Percentiles rank a stretch among this genome's conserved stretches.
Conservation (phyloP, 257 asterid genomes). For the Linderniella brevidens region DNA sequence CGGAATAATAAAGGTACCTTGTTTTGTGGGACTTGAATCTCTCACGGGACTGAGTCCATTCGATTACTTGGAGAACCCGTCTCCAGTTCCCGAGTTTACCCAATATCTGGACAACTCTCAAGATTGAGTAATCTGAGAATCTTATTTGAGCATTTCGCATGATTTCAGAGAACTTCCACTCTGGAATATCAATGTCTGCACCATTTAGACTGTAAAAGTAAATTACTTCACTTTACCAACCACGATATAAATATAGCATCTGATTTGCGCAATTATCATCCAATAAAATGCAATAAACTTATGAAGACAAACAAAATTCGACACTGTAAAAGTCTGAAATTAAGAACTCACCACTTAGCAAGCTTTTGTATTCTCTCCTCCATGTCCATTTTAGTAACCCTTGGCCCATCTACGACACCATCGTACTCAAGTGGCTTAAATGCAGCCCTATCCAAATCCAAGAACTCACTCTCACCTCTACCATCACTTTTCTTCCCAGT, state of each 20-base stretch:
- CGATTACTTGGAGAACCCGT: constrained; percentile 85
- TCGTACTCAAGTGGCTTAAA: constrained; percentile 38
- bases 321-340: neutral
- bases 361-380: constrained; percentile 89
- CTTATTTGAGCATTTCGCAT: constrained; percentile 78
- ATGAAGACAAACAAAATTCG: too few species aligned
- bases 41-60: constrained; percentile 75
- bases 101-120: constrained; percentile 76
- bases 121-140: constrained; percentile 76
- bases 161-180: constrained; percentile 84
- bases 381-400: constrained; percentile 64
- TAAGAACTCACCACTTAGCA: constrained; percentile 54
- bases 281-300: too few species aligned
- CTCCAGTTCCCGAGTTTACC: constrained; percentile 89
- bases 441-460: constrained; percentile 56
- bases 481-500: constrained; percentile 9
- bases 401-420: constrained; percentile 30
- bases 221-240: constrained; percentile 34
- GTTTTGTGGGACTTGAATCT: constrained; percentile 74
- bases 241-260: constrained; percentile 8
- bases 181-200: constrained; percentile 96
- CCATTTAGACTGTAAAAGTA: constrained; percentile 93
- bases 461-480: constrained; percentile 11
- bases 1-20: constrained; percentile 26
- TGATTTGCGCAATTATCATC: neutral